Base-by-base conservation (phyloP, 2,329 filamentous ascomycete species). In the Fusarium abutilonis region DNA sequence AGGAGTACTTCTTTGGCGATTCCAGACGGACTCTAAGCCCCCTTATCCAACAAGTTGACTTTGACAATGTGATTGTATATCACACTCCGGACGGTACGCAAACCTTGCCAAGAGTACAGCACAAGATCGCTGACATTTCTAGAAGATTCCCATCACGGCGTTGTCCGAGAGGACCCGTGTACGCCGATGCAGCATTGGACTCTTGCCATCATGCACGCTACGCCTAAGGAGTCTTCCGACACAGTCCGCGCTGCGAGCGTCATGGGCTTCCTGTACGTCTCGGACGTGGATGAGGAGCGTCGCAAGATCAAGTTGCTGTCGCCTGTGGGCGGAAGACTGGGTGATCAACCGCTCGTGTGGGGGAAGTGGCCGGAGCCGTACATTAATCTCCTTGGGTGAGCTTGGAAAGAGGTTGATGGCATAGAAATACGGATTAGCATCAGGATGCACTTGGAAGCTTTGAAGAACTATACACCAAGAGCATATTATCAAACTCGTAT, bases 1-100 rank as follows among this genome's bases (percentile, higher is more conserved):
- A 90, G 66, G 89, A 93, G 68, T 99, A 99, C 76, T 99, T 99
- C 79, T 99, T 97, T 73, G 95, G 95, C 9, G 89, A 91, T 62
- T 77, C 84, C 2, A 88, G 86, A 60, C 85, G 90, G 55, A 90
- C 91, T 0, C 80, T 99, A 3, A 95, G 91, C 41, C 95, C 95
- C 0, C 90, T 93, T 69, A 96, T 92, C 7, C 92, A 96, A 70
- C 89, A 90, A 56, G 86, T 96, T 5, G 89, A 92, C 61, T 95
- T 93, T 72, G 83, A 87, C 56, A 86, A 88, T 9, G 75, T 97
- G 35, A 82, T 86, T 2, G 83, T 98, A 39, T 97, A 91, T 79
- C 86, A 84, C 62, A 81, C 90, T 26, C 82, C 83, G 4, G 83
- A 90, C 56, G 76, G 88, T 86, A 79, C 61, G 81, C 74, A 29